Evolutionary conservation across 2,329 filamentous ascomycete genomes (phyloP), one percentile per base, ranked within the genome.

Genomic region (Sphaerostilbella broomeana): DNA sequence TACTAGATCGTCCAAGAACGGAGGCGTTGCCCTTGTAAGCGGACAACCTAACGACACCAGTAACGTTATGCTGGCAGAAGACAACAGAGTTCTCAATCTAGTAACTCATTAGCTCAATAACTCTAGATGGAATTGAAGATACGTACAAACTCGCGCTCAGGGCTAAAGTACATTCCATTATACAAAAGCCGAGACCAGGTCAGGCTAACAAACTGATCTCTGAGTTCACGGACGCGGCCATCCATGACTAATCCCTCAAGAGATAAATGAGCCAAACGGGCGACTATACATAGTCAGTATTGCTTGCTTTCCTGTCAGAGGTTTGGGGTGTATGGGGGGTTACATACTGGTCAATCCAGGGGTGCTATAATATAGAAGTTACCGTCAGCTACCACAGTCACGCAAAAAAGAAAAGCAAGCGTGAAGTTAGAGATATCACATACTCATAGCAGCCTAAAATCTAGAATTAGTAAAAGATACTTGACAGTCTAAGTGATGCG

Each of bases 61-160:
- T 34, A 3, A 65, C 62, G 42, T 68, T 66, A 59, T 74, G 72
- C 59, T 84, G 79, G 29, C 65, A 70, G 48, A 73, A 72, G 37
- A 68, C 54, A 53, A 84, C 75, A 51, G 73, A 73, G 56, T 78
- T 72, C 65, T 88, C 67, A 39, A 77, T n/a, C n/a, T n/a, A n/a
- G n/a, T n/a, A n/a, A n/a, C n/a, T n/a, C n/a, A n/a, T n/a, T n/a
- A n/a, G n/a, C n/a, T n/a, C n/a, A n/a, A n/a, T n/a, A n/a, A n/a
- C n/a, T n/a, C n/a, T n/a, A n/a, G n/a, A n/a, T n/a, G n/a, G n/a
- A n/a, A n/a, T n/a, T n/a, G n/a, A n/a, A n/a, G n/a, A n/a, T n/a
- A n/a, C n/a, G n/a, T n/a, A n/a, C 56, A 48, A 77, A 73, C 57
- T 77, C 73, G 2, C 56, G 51, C 49, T 62, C 56, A 21, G 73